phyloP scores from a whole-genome alignment of 306 rosid genomes.

The Prunus mongolica region DNA sequence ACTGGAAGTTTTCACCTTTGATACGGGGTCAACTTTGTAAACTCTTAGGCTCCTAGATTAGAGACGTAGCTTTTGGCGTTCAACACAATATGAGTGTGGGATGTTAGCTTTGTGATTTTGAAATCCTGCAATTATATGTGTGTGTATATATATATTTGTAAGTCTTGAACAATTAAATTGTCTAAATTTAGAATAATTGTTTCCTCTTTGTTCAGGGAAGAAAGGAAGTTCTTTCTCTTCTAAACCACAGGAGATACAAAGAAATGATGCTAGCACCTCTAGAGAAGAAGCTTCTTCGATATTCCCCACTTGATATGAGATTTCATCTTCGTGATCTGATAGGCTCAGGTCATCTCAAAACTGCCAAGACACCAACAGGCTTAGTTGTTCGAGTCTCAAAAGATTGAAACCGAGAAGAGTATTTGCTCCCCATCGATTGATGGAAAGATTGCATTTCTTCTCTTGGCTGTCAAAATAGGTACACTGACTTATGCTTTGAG shows the following conservation, averaged over 20 bases:
- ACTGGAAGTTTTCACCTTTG: slow-evolving; percentile 1
- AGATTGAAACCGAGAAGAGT: slow-evolving; percentile 43
- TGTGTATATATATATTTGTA: too few relatives aligned
- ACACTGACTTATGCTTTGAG: slow-evolving; percentile 23
- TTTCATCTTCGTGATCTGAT: slow-evolving; percentile 88
- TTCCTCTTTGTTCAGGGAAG: slow-evolving; percentile 64
- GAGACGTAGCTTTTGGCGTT: background rate
- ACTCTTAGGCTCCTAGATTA: background rate
- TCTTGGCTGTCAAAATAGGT: slow-evolving; percentile 24
- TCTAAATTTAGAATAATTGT: background rate
- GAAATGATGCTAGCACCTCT: slow-evolving; percentile 75
- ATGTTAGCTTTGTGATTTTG: background rate
- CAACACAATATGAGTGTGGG: background rate
- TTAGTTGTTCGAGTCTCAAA: slow-evolving; percentile 65
- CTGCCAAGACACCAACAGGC: slow-evolving; percentile 62
- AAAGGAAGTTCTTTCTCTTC: slow-evolving; percentile 78
- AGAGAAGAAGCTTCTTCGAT: slow-evolving; percentile 78
- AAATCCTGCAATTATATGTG: background rate
- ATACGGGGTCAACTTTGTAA: background rate
- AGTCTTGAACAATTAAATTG: background rate
- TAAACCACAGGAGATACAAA: slow-evolving; percentile 64
- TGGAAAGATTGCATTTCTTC: slow-evolving; percentile 11
- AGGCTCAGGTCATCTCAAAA: slow-evolving; percentile 77
- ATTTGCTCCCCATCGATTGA: slow-evolving; percentile 5
- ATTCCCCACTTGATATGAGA: slow-evolving; percentile 75